A percentile compares a stretch with the other conserved stretches of the same genome.
phyloP scores from a whole-genome alignment of 169 alveolate genomes.

The Cyclospora cayetanensis region DNA sequence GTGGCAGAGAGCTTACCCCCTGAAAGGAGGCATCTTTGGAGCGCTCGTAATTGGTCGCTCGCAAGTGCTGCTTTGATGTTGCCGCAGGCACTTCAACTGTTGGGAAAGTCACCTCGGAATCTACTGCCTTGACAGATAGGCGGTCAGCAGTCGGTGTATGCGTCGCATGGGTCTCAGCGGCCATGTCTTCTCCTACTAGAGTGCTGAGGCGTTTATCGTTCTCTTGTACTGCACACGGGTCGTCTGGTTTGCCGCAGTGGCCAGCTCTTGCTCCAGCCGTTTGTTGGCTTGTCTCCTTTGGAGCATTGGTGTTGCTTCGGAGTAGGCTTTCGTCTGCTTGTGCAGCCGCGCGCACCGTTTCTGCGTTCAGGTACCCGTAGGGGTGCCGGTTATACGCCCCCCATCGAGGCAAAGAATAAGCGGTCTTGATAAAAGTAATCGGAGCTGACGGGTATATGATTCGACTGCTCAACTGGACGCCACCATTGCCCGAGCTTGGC shows the following conservation, averaged over 20 bases:
- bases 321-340: background rate
- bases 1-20: too few species aligned
- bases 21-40: too few species aligned
- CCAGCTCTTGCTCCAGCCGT: background rate
- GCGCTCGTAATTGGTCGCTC: too few species aligned
- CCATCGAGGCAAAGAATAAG: background rate
- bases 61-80: too few species aligned
- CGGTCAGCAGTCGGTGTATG: too few species aligned
- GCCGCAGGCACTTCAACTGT: too few species aligned
- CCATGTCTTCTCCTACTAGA: too few species aligned
- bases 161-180: too few species aligned
- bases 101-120: too few species aligned
- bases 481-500: background rate
- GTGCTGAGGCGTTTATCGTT: too few species aligned
- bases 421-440: slow-evolving; percentile 3
- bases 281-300: background rate
- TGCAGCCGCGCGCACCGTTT: slow-evolving; percentile 43
- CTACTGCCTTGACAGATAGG: too few species aligned
- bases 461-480: background rate
- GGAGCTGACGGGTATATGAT: slow-evolving; percentile 14
- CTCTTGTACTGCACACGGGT: background rate
- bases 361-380: slow-evolving; percentile 43
- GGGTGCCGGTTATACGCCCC: background rate
- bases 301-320: background rate
- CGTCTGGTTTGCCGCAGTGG: background rate